Base-by-base conservation (phyloP, 495 filamentous ascomycete genomes). In the Rostrohypoxylon terebratum region DNA sequence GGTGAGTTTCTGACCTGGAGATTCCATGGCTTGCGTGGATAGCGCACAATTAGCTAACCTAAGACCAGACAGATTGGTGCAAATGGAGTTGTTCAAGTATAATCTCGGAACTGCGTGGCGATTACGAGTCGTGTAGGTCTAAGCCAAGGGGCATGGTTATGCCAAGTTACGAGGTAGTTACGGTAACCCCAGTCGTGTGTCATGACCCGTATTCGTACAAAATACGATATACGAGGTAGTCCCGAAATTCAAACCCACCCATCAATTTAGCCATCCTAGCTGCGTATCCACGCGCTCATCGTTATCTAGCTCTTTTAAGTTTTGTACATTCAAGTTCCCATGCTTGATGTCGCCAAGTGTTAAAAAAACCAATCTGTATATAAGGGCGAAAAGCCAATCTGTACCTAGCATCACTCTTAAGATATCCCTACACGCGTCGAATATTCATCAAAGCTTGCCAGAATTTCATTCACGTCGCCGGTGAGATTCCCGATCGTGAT, bases 91-190 rank as follows among this genome's bases (percentile, higher is more conserved):
- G 20, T 65, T 61, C 59, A 42, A 31, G 42, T 48, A 45, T 18
- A 50, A 38, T 42, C 60, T 73, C 70, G 70, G 58, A 59, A 59
- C 60, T 14, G 53, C 48, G 47, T 40, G 38, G 59, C 38, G 23
- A 65, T 68, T 73, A 73, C 70, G 70, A 73, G 60, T 68, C 65
- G 59, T 48, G 54, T 9, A 60, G 44, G 33, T 18, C 10, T 42
- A 58, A 51, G 18, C 16, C 21, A 20, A 8, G 34, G 34, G 21
- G 18, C 34, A 38, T 38, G 7, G 34, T 42, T 42, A 51, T 59
- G 47, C 53, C 59, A 61, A 64, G 54, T n/a, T 51, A 68, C 59
- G 60, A 64, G 16, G 60, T 63, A 64, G 16, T 55, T 63, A 64
- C 63, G 59, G 59, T 36, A 38, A 18, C 14, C 20, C 31, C 45